These are phyloP conservation scores for Prasinococcaceae sp. DNA, from an alignment of 139 green algal species.

Conservation along the genomic window DNA sequence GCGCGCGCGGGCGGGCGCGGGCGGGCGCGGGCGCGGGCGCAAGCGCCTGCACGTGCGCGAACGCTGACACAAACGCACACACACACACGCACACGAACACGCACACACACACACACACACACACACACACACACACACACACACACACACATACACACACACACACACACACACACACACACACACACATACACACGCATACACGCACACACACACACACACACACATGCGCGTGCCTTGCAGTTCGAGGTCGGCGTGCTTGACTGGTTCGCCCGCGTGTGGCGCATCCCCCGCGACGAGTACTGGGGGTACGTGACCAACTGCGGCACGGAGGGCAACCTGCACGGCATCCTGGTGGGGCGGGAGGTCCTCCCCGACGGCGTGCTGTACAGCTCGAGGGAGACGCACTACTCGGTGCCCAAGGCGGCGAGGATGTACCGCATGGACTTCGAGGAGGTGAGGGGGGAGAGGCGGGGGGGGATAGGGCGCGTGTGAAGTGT, in stretches of 20 bases:
- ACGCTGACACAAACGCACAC: no score
- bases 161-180: no score
- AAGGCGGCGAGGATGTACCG: constrained; percentile 81
- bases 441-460: constrained; percentile 80
- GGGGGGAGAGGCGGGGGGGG: no score
- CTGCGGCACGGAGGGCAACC: constrained; percentile 94
- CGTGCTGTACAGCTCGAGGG: constrained; percentile 73
- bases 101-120: no score
- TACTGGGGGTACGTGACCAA: constrained; percentile 99
- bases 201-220: no score
- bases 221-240: background rate
- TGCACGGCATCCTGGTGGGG: constrained; percentile 89
- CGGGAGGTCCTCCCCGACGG: constrained; percentile 32
- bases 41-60: no score
- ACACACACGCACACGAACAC: no score
- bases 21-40: no score
- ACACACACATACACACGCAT: no score
- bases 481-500: no score
- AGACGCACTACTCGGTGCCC: constrained; percentile 93
- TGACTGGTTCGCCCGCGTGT: constrained; percentile 91
- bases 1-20: constrained; percentile 28
- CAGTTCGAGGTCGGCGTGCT: constrained; percentile 67
- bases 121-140: no score
- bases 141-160: no score
- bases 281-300: constrained; percentile 80